Conservation (phyloP, 805 yeast genomes). For the Lipomyces sp. region DNA sequence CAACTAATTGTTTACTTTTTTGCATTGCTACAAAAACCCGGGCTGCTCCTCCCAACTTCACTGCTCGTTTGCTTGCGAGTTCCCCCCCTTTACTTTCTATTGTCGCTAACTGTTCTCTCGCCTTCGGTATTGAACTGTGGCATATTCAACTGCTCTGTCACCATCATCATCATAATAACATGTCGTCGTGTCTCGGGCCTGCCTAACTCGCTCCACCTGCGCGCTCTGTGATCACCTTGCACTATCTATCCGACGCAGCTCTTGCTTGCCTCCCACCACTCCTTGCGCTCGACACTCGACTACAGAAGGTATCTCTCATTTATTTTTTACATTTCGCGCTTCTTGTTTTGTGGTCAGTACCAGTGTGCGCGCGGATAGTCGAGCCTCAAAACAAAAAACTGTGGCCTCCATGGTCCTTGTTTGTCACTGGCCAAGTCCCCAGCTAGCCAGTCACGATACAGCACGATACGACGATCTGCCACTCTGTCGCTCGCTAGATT, state of each 20-base stretch:
- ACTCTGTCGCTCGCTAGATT: too few relatives aligned
- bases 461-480: too few relatives aligned
- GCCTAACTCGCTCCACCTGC: conserved; percentile 9
- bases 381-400: too few relatives aligned
- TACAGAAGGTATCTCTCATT: neutral
- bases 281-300: neutral
- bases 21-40: too few relatives aligned
- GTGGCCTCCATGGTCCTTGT: too few relatives aligned
- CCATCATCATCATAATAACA: neutral
- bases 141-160: neutral
- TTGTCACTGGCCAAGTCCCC: too few relatives aligned
- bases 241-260: neutral
- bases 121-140: too few relatives aligned
- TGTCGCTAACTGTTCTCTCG: too few relatives aligned
- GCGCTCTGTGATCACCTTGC: neutral
- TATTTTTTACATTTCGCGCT: neutral
- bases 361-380: neutral
- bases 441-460: too few relatives aligned
- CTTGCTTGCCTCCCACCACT: too few relatives aligned
- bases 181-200: neutral
- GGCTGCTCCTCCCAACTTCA: too few relatives aligned
- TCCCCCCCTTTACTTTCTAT: conserved; percentile 2
- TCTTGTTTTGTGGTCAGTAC: neutral
- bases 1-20: too few relatives aligned
- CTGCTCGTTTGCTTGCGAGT: neutral